A percentile compares a stretch with the other conserved stretches of the same genome.
phyloP scores from a whole-genome alignment of 1,284 basidiomycete genomes.

The Boletus sp. region DNA sequence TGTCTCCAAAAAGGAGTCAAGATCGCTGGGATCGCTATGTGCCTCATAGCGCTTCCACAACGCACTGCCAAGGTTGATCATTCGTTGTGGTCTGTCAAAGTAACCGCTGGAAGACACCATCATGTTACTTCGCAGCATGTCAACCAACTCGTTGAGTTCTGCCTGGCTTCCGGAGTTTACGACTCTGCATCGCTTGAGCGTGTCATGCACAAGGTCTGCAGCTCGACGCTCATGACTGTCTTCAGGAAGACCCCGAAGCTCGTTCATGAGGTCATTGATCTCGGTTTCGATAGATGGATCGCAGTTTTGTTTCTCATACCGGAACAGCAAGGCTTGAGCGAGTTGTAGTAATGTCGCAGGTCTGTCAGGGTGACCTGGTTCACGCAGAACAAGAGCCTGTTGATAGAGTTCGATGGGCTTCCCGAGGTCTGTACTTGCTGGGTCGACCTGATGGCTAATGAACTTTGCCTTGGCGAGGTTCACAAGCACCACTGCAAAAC shows the following conservation, averaged over 20 bases:
- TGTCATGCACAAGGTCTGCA: neutral
- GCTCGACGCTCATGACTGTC: neutral
- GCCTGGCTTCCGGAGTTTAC: neutral
- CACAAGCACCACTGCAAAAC: slow-evolving; percentile 1
- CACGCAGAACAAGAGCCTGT: neutral
- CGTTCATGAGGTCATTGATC: neutral
- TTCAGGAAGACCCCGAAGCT: neutral
- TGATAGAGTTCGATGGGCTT: neutral
- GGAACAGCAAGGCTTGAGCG: slow-evolving; percentile 12
- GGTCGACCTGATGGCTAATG: slow-evolving; percentile 1
- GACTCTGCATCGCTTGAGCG: neutral
- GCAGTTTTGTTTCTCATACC: neutral
- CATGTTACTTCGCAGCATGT: neutral
- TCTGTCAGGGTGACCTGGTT: slow-evolving; percentile 7
- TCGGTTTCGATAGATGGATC: neutral
- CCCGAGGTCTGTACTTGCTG: neutral
- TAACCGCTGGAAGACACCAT: neutral
- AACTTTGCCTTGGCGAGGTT: slow-evolving; percentile 22
- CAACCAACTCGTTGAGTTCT: neutral
- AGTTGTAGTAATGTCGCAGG: slow-evolving; percentile 16
- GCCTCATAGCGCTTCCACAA: neutral
- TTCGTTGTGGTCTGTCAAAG: neutral
- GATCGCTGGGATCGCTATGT: neutral
- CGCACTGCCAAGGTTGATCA: neutral
- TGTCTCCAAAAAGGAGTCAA: neutral